Evolutionary conservation across 73 alveolate genomes (phyloP).

Genomic region (Uronychia setigera): DNA sequence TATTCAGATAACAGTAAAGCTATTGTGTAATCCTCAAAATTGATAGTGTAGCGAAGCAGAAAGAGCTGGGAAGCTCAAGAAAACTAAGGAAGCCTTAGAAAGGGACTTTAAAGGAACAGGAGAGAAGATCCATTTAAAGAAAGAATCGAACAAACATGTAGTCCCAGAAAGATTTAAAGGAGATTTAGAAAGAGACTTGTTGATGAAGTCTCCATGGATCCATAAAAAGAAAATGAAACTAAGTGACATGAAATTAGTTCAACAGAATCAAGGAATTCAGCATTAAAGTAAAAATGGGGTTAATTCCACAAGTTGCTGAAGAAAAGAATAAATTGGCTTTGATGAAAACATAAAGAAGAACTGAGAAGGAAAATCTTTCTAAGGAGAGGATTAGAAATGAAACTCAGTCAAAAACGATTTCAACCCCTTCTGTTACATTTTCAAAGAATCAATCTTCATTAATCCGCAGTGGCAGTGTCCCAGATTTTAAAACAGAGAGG

Average conservation of each 20-base stretch:
- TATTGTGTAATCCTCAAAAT: neutral
- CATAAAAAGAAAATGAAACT: neutral
- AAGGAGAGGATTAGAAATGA: conserved; percentile 5
- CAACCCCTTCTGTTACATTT: too few species aligned
- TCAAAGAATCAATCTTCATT: too few species aligned
- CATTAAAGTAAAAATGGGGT: neutral
- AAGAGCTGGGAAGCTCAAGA: neutral
- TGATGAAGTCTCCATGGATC: neutral
- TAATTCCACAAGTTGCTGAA: neutral
- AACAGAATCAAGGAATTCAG: neutral
- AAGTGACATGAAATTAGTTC: neutral
- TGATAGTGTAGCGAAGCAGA: neutral
- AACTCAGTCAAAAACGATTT: neutral
- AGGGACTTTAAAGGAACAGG: neutral
- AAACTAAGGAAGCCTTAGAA: conserved; percentile 6
- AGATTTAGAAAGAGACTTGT: neutral
- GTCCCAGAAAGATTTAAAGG: neutral
- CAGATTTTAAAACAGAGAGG: too few species aligned
- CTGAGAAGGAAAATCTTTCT: neutral
- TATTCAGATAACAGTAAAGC: neutral
- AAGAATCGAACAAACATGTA: conserved; percentile 2
- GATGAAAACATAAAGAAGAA: neutral
- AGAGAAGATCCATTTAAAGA: neutral
- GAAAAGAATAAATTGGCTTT: neutral
- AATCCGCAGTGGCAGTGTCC: too few species aligned